Percentiles rank a stretch among this genome's conserved stretches.
Conservation (phyloP, 352 stramenopile species). For the Phytophthora nicotianae region DNA sequence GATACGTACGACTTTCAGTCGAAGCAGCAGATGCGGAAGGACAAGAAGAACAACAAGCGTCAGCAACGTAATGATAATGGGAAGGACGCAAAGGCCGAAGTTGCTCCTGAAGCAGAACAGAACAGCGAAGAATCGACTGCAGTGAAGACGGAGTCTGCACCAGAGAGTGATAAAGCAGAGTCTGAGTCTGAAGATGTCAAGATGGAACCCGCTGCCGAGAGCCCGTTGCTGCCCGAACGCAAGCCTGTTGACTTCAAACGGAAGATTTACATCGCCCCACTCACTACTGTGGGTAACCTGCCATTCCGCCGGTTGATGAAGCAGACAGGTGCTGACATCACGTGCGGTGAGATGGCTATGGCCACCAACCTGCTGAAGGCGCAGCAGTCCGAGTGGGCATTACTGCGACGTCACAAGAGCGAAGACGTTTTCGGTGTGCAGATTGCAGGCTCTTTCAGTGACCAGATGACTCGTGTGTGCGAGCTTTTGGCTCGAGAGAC, state of each 20-base stretch:
- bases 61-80: slow-evolving; percentile 37
- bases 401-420: slow-evolving; percentile 95
- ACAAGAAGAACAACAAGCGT: slow-evolving; percentile 53
- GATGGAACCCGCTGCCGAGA: slow-evolving; percentile 48
- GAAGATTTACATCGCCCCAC: slow-evolving; percentile 98
- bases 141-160: not conserved
- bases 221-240: slow-evolving; percentile 64
- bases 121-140: not conserved
- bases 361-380: slow-evolving; percentile 95
- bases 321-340: slow-evolving; percentile 98
- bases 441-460: slow-evolving; percentile 91
- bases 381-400: slow-evolving; percentile 96
- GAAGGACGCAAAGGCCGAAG: slow-evolving; percentile 14
- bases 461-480: slow-evolving; percentile 93
- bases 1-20: slow-evolving; percentile 92
- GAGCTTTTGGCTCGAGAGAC: slow-evolving; percentile 94
- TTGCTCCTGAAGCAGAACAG: not conserved
- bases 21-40: slow-evolving; percentile 74
- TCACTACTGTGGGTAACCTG: slow-evolving; percentile 99
- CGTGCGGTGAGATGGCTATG: slow-evolving; percentile 98
- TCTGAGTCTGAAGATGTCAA: slow-evolving; percentile 12
- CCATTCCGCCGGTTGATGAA: slow-evolving; percentile 98
- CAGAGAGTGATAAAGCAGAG: slow-evolving; percentile 11
- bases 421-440: slow-evolving; percentile 99
- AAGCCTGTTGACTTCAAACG: slow-evolving; percentile 96